These are phyloP conservation scores for Gliomastix tumulicola DNA, from an alignment of 2,329 filamentous ascomycete genomes.

Conservation along the genomic window DNA sequence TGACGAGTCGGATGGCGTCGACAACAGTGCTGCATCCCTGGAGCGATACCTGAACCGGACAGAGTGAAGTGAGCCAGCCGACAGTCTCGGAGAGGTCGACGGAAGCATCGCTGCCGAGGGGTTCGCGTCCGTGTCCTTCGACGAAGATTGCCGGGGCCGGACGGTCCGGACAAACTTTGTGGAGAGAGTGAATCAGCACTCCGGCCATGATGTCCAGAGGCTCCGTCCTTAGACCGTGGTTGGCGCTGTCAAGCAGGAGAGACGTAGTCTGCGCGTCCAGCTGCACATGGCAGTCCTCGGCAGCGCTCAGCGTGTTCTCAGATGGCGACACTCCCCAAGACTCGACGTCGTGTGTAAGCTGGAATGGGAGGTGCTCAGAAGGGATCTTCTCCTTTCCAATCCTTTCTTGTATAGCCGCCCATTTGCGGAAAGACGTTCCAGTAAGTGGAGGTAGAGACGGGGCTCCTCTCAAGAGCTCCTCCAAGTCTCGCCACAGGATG, in stretches of 20 bases:
- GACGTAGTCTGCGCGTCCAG: conserved; percentile 3
- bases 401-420: not conserved
- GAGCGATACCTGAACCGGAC: conserved; percentile 10
- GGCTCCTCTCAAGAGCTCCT: conserved; percentile 21
- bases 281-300: not conserved
- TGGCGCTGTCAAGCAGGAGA: conserved; percentile 6
- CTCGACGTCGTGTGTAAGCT: not conserved
- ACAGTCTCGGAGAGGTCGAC: conserved; percentile 29
- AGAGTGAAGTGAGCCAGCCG: conserved; percentile 38
- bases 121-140: conserved; percentile 33
- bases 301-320: not conserved
- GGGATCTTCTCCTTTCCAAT: not conserved
- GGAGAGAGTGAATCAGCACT: conserved; percentile 23
- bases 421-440: not conserved
- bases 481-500: conserved; percentile 32
- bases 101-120: conserved; percentile 15
- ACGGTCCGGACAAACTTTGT: conserved; percentile 21
- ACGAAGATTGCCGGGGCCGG: conserved; percentile 24
- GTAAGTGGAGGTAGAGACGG: conserved; percentile 21
- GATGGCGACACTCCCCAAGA: not conserved
- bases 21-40: conserved; percentile 4
- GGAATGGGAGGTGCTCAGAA: not conserved
- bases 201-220: conserved; percentile 30
- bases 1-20: conserved; percentile 9
- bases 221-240: conserved; percentile 19